phyloP scores from a whole-genome alignment of 1,284 basidiomycete genomes.

The Phenoliferia sp. region DNA sequence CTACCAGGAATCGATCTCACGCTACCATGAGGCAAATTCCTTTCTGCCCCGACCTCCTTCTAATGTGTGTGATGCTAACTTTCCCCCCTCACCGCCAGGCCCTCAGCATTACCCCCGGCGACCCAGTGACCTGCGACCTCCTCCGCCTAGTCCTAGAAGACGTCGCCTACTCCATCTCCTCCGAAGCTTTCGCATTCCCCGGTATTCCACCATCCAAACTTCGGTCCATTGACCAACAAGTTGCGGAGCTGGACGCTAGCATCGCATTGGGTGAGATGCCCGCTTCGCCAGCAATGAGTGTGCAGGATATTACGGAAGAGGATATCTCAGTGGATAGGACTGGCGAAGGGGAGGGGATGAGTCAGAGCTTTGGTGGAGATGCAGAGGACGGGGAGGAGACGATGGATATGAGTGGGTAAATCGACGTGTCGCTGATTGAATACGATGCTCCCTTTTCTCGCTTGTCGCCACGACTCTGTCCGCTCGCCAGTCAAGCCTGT shows the following conservation, averaged over 20 bases:
- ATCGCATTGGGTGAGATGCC: neutral
- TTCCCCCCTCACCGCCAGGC: conserved; percentile 50
- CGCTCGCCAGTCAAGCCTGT: too few relatives aligned
- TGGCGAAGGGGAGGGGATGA: conserved; percentile 5
- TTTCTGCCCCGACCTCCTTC: neutral
- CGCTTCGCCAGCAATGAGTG: neutral
- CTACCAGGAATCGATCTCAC: conserved; percentile 70
- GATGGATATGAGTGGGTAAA: conserved; percentile 13
- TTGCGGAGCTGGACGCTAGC: conserved; percentile 26
- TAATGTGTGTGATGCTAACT: neutral
- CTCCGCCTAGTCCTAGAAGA: conserved; percentile 67
- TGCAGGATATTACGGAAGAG: neutral
- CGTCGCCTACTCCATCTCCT: conserved; percentile 9
- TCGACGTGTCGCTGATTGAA: too few relatives aligned
- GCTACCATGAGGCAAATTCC: conserved; percentile 71
- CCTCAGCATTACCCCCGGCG: conserved; percentile 76
- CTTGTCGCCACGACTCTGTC: too few relatives aligned
- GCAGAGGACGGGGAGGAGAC: conserved; percentile 26
- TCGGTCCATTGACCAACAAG: conserved; percentile 38
- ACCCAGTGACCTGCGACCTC: conserved; percentile 75
- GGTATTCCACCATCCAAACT: conserved; percentile 38
- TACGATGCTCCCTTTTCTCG: too few relatives aligned
- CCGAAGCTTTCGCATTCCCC: conserved; percentile 18
- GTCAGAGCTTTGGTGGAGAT: conserved; percentile 5
- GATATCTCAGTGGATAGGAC: conserved; percentile 3